Base-by-base conservation (phyloP, 2,329 filamentous ascomycete species). In the Lojkania enalia region DNA sequence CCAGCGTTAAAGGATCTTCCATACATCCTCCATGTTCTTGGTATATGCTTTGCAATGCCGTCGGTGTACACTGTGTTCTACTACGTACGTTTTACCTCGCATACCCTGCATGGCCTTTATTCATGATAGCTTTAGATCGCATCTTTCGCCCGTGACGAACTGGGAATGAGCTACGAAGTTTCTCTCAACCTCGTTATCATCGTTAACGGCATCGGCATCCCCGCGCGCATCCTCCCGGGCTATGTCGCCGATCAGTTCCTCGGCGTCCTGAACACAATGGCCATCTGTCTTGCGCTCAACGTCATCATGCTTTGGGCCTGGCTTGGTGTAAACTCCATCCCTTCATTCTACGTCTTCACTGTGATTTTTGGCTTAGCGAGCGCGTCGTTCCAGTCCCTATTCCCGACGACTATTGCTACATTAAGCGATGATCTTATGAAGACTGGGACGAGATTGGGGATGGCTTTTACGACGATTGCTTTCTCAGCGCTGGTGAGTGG, bases 361-460 rank as follows among this genome's bases (percentile, higher is more conserved):
- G 70, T 76, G 0, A 74, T 85, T 44, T 87, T 86, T 58, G 87
- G 87, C 1, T 73, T 87, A 36, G 77, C 77, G 2, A 81, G 77
- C 0, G 84, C 57, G 1, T 49, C 54, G 1, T 58, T 58, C 19
- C 58, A 62, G 30, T 54, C 66, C 1, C 49, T 76, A 5, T 70
- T 73, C 4, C 66, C 72, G 0, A 71, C 73, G 0, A 67, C 72
- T 12, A 66, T 73, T 35, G 72, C 73, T 1, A 55, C 62, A 6
- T 54, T 74, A 16, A 44, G 39, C 5, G 42, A 50, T n/a, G 60
- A 64, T 38, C 60, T 63, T 2, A 53, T 39, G 7, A 63, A 63
- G 48, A 61, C 57, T 7, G 74, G 75, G 4, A 76, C 73, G 15
- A 63, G 77, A 5, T 67, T 81, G 52, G 79, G 79, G 0, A 79